Evolutionary conservation across 306 rosid genomes (phyloP), one percentile per base, ranked within the genome.

Genomic region (Dalbergia cochinchinensis): DNA sequence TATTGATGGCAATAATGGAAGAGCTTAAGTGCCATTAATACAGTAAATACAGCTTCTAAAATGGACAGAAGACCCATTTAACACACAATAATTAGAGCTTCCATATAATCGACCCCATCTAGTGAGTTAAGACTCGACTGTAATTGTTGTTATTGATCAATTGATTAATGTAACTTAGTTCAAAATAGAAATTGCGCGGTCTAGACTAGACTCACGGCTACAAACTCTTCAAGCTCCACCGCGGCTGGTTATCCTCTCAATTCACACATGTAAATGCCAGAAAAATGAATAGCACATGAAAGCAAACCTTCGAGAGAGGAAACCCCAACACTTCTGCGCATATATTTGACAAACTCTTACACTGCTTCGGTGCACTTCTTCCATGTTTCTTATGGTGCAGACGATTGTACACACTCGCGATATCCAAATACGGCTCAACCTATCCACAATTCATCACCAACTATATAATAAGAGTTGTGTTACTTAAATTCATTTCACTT

Each of bases 401-500:
- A 85, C 85, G 89, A 83, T 84, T 86, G 87, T 87, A 94, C 71
- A 89, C 75, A 62, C 83, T 86, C 58, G 84, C 83, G 74, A 94
- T 90, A 86, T 94, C 97, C 90, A 92, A 51, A 86, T 88, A 91
- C 8, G 98, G 98, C 60, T 92, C 97, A 80, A 94, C 91, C 95
- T 92, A 83, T 65, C 42, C 73, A 83, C 44, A 65, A 60, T 71
- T 33, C 60, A 79, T 63, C 33, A 65, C 73, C 20, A 68, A 60
- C 66, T 64, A 19, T 37, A 2, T 37, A 4, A 37, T 37, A 37
- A 37, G 41, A 37, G 41, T 4, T 4, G 41, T 37, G 7, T 37
- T 37, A 37, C 7, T 37, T 37, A 4, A 37, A 0, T 6, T 37
- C 41, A 37, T 37, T 37, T 37, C 41, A 37, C 41, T 6, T 4